Base-by-base conservation (phyloP, 2,329 filamentous ascomycete genomes). In the Alternaria rosae region DNA sequence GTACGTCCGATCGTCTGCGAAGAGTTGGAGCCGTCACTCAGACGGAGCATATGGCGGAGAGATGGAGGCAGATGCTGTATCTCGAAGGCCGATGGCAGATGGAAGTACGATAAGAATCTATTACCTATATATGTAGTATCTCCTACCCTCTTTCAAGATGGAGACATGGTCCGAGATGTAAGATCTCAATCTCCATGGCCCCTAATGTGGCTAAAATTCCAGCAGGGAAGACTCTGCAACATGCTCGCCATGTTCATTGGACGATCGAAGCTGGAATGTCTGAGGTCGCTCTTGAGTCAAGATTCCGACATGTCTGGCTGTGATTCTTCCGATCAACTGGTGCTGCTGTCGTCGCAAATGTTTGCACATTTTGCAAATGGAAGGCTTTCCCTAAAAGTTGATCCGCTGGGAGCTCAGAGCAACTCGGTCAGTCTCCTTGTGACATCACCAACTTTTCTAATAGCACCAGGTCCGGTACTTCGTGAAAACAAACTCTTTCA, bases 31-130 rank as follows among this genome's bases (percentile, higher is more conserved):
- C 38, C 38, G 28, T 55, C 50, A 54, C 54, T 58, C 25, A 57
- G 48, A 28, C 56, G 44, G 41, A 61, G 43, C 17, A 57, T 68
- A 58, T 63, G 62, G 65, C 56, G 51, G 52, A 65, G 65, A 65
- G 62, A 68, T 61, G 59, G 44, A 55, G 65, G 59, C n/a, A 23
- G 38, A 56, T 65, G 65, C 50, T 68, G 59, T 59, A 44, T 65
- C 54, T 67, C 62, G 17, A 59, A 57, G 30, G 54, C 17, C 28
- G 30, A 13, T 3, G 11, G 23, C 23, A 10, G 23, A 44, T 4
- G 23, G 20, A 8, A 44, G 42, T 20, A 59, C 11, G 10, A 61
- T 13, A 43, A 30, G 58, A 57, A 60, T 32, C 48, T 55, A 32
- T n/a, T 67, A 12, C 20, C 53, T 57, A 47, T 54, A 21, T 58